phyloP scores from a whole-genome alignment of 768 basidiomycete genomes.

The Lactarius evosmus region DNA sequence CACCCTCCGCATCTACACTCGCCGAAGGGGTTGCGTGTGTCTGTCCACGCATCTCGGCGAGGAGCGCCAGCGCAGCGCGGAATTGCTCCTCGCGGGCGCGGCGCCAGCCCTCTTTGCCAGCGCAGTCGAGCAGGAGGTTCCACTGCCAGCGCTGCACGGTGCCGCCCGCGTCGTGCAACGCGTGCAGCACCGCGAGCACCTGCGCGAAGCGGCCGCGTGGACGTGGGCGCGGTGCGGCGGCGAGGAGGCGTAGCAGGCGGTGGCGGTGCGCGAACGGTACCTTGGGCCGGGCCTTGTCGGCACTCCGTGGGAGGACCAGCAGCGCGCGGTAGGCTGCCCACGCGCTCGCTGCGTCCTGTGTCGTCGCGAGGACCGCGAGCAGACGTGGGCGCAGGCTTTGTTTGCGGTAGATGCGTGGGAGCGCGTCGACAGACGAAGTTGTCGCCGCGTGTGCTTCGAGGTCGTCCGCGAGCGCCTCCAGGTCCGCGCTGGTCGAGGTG shows the following conservation, averaged over 20 bases:
- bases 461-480: conserved; percentile 18
- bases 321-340: conserved; percentile 46
- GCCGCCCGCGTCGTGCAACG: conserved; percentile 54
- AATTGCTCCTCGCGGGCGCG: conserved; percentile 57
- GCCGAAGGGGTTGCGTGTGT: too few species aligned
- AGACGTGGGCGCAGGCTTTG: conserved; percentile 13
- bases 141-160: conserved; percentile 62
- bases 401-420: conserved; percentile 13
- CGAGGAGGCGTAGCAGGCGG: conserved; percentile 58
- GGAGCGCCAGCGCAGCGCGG: conserved; percentile 55
- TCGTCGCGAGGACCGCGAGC: conserved; percentile 16
- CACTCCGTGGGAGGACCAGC: conserved; percentile 26
- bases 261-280: conserved; percentile 50
- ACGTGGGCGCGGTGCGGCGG: conserved; percentile 45
- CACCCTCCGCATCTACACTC: conserved; percentile 18
- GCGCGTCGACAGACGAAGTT: background rate
- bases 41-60: conserved; percentile 63
- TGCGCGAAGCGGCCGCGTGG: conserved; percentile 60
- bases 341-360: conserved; percentile 28
- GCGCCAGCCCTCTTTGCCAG: conserved; percentile 59
- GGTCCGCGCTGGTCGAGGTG: conserved; percentile 15
- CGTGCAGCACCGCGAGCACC: conserved; percentile 63
- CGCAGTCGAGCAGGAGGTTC: conserved; percentile 69
- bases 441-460: conserved; percentile 11
- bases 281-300: background rate